Conservation (phyloP, 2,329 filamentous ascomycete genomes). For the Westerdykella aurantiaca region DNA sequence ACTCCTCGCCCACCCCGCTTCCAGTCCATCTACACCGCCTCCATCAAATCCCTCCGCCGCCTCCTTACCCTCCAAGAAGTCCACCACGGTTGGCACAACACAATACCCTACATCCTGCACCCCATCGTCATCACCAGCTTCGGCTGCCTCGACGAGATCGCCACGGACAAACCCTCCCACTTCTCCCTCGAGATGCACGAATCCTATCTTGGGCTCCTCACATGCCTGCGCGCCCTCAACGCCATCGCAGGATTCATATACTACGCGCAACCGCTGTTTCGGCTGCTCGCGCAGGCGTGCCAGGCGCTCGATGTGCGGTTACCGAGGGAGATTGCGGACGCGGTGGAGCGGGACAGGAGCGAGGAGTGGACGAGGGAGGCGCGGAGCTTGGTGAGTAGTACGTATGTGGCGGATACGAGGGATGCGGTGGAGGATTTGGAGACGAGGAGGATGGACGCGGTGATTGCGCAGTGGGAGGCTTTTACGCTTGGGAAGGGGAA, state of each 20-base stretch:
- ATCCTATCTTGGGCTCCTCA: constrained; percentile 21
- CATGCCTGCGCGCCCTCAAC: constrained; percentile 22
- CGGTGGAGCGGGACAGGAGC: constrained; percentile 18
- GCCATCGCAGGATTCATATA: constrained; percentile 20
- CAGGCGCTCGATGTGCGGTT: constrained; percentile 15
- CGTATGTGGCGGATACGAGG: constrained; percentile 25
- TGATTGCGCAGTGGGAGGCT: constrained; percentile 24
- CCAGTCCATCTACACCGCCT: constrained; percentile 9
- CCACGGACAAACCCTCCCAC: constrained; percentile 4
- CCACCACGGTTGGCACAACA: constrained; percentile 20
- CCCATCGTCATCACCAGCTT: constrained; percentile 21
- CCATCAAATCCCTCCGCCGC: constrained; percentile 19
- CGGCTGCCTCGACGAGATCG: constrained; percentile 23
- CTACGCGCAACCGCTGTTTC: constrained; percentile 26
- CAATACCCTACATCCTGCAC: constrained; percentile 23
- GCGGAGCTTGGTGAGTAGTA: constrained; percentile 21
- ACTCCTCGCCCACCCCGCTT: constrained; percentile 15
- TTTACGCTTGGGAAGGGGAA: constrained; percentile 8
- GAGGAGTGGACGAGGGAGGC: constrained; percentile 30
- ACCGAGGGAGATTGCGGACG: constrained; percentile 15
- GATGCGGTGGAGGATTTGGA: constrained; percentile 11
- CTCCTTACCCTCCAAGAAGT: constrained; percentile 21
- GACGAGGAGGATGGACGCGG: constrained; percentile 22
- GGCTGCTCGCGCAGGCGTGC: constrained; percentile 25
- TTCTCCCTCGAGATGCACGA: constrained; percentile 11